phyloP scores from a whole-genome alignment of 441 rosid genomes.

The Heliophila coronopifolia region DNA sequence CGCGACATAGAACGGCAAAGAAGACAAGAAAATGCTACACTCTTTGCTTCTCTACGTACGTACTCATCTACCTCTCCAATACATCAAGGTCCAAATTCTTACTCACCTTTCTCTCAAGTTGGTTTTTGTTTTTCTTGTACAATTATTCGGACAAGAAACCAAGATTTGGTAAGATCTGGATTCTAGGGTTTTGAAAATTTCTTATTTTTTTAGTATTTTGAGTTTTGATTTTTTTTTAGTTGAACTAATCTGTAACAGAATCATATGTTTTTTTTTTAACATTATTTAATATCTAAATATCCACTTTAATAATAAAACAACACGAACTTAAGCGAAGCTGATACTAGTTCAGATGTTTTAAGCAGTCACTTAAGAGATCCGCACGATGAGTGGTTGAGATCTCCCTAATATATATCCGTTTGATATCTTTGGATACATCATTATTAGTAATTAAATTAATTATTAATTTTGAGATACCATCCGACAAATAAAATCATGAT shows the following conservation, averaged over 20 bases:
- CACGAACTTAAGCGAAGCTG: too few relatives aligned
- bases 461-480: conserved; percentile 12
- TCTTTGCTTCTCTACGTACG: conserved; percentile 61
- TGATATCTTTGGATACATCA: conserved; percentile 22
- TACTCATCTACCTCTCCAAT: conserved; percentile 63
- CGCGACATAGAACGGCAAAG: conserved; percentile 70
- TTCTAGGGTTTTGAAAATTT: conserved; percentile 23
- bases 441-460: not conserved
- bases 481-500: conserved; percentile 24
- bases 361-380: conserved; percentile 25
- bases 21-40: conserved; percentile 73
- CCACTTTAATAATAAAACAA: not conserved
- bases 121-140: not conserved
- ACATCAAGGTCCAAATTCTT: conserved; percentile 46
- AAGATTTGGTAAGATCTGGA: conserved; percentile 17
- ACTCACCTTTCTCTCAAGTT: not conserved
- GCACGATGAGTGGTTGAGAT: conserved; percentile 30
- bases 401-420: conserved; percentile 26
- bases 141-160: not conserved
- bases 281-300: not conserved
- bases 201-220: not conserved
- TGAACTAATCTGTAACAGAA: too few relatives aligned
- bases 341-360: too few relatives aligned
- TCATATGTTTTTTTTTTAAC: too few relatives aligned
- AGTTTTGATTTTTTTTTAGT: not conserved